Percentiles rank a stretch among this genome's conserved stretches.
These are phyloP conservation scores for Linnemannia exigua DNA, from an alignment of 192 early-diverging fungal genomes.

Conservation along the genomic window DNA sequence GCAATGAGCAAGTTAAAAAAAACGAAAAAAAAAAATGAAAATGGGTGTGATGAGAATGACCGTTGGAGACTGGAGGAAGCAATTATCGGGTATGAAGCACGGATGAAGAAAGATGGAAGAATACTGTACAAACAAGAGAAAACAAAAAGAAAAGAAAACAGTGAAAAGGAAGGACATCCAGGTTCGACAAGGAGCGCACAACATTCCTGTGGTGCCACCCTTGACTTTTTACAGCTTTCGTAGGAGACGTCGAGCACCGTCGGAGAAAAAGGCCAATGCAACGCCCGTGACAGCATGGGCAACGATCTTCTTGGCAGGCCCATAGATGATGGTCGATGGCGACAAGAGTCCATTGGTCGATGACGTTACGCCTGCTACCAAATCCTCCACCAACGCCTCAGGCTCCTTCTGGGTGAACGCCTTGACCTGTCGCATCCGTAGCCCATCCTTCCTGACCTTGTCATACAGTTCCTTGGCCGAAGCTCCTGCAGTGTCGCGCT, in stretches of 20 bases:
- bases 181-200: background rate
- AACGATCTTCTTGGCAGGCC: slow-evolving; percentile 40
- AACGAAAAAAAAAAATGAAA: background rate
- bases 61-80: background rate
- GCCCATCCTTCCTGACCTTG: slow-evolving; percentile 44
- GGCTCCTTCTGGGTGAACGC: slow-evolving; percentile 16
- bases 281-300: slow-evolving; percentile 35
- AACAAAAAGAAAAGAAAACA: background rate
- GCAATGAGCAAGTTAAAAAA: too few relatives aligned
- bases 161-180: background rate
- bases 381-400: slow-evolving; percentile 21
- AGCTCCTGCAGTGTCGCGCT: slow-evolving; percentile 23
- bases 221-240: slow-evolving; percentile 20
- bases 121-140: slow-evolving; percentile 4
- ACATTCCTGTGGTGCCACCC: background rate
- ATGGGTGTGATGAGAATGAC: background rate
- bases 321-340: slow-evolving; percentile 33
- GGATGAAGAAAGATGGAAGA: background rate
- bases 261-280: slow-evolving; percentile 41
- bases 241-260: slow-evolving; percentile 24
- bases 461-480: slow-evolving; percentile 42
- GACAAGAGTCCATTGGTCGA: slow-evolving; percentile 15
- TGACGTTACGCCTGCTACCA: slow-evolving; percentile 18
- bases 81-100: background rate
- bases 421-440: slow-evolving; percentile 27